Evolutionary conservation across 1,284 basidiomycete genomes (phyloP), one percentile per base, ranked within the genome.

Genomic region (Microbotryum silenes-acaulis): DNA sequence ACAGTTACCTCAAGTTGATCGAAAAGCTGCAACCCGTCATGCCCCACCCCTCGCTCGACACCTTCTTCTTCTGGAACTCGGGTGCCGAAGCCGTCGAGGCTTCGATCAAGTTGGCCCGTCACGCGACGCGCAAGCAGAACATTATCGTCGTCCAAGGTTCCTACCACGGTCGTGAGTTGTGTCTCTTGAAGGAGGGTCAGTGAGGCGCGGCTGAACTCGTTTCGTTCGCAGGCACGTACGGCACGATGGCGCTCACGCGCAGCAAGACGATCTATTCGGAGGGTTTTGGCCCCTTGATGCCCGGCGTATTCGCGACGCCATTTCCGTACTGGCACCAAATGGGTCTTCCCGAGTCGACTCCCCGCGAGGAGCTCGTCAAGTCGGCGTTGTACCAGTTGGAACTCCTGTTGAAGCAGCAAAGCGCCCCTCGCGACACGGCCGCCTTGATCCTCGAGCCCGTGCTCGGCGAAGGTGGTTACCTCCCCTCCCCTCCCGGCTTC

Each of bases 241-340:
- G 88, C 29, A 87, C 91, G 0, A 89, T 91, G 83, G 87, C 86
- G 1, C 78, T 96, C 31, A 96, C 91, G 18, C 85, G 83, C 71
- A 91, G 87, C 78, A 97, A 97, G 79, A 96, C 91, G 0, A 80
- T 89, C 58, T 97, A 94, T 75, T 86, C 85, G 53, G 83, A 86
- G 67, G 87, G 88, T 5, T 81, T 83, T 63, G 82, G 83, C 45
- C 89, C 89, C 6, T 77, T 91, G 53, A 91, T 94, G 87, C 88
- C 88, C 45, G 89, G 91, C 10, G 87, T 88, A 6, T 91, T 85
- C 77, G 79, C 84, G 0, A 82, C 85, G 9, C 84, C 91, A 0
- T 98, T 84, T 81, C 94, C 93, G 0, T 97, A 87, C 79, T 97
- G 91, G 88, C 89, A 96, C 76, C 89, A 93, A 72, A 79, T 86